These are phyloP conservation scores for Globisporangium perplexum DNA, from an alignment of 352 stramenopile species.

Conservation along the genomic window DNA sequence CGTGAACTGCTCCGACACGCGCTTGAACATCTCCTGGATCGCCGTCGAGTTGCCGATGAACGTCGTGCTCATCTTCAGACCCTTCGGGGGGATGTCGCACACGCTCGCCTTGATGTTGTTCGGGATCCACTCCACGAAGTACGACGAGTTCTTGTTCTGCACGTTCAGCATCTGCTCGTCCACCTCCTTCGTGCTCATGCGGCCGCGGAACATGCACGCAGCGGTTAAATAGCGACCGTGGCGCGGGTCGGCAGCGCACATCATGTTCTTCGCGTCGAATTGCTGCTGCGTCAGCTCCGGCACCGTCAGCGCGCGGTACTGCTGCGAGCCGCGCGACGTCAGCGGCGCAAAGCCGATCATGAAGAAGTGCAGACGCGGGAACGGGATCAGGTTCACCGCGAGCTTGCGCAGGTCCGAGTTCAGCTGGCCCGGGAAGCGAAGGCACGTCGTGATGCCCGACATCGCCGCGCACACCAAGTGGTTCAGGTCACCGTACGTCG, in stretches of 20 bases:
- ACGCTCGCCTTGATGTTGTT: conserved; percentile 99
- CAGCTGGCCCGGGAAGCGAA: conserved; percentile 98
- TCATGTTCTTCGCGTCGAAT: conserved; percentile 99
- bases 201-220: conserved; percentile 98
- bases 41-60: conserved; percentile 99
- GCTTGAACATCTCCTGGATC: conserved; percentile 99
- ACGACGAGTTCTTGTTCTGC: conserved; percentile 99
- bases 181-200: conserved; percentile 99
- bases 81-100: conserved; percentile 98
- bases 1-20: conserved; percentile 99
- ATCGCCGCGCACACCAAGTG: conserved; percentile 98
- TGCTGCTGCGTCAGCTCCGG: conserved; percentile 98
- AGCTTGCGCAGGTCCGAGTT: conserved; percentile 99
- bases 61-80: conserved; percentile 97
- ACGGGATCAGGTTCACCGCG: conserved; percentile 98
- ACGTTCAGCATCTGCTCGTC: conserved; percentile 99
- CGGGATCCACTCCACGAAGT: conserved; percentile 99
- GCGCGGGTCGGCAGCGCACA: conserved; percentile 98
- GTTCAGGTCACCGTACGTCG: conserved; percentile 99
- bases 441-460: conserved; percentile 97
- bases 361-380: conserved; percentile 99
- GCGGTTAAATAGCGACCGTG: conserved; percentile 99
- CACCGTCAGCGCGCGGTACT: conserved; percentile 97
- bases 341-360: conserved; percentile 99
- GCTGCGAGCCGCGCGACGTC: conserved; percentile 93